phyloP scores from a whole-genome alignment of 306 rosid species.

The Lupinus albus region DNA sequence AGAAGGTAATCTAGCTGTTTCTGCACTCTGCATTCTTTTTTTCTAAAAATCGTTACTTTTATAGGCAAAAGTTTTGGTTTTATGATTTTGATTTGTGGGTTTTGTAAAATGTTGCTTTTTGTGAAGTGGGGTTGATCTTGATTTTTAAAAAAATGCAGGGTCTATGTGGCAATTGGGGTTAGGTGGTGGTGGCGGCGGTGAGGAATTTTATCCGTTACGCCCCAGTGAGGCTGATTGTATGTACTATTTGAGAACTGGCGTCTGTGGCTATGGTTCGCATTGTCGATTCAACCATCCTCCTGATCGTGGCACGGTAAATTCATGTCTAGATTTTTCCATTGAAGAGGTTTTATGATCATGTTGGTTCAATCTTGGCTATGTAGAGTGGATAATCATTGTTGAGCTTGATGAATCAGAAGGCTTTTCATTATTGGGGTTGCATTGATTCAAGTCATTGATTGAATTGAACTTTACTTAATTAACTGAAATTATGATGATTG shows the following conservation, averaged over 20 bases:
- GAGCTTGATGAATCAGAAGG: constrained; percentile 23
- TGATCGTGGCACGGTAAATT: constrained; percentile 67
- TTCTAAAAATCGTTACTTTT: constrained; percentile 9
- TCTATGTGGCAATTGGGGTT: constrained; percentile 70
- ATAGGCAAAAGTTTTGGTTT: constrained; percentile 25
- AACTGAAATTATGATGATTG: constrained; percentile 35
- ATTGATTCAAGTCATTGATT: constrained; percentile 19
- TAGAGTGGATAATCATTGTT: constrained; percentile 24
- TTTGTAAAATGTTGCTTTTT: constrained; percentile 46
- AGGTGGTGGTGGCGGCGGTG: constrained; percentile 53
- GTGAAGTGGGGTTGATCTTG: constrained; percentile 53
- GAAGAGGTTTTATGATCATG: too few species aligned
- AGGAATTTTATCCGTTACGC: constrained; percentile 79
- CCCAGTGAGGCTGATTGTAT: constrained; percentile 82
- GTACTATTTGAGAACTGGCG: constrained; percentile 84
- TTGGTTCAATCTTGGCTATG: constrained; percentile 47
- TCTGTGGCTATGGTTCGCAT: constrained; percentile 86
- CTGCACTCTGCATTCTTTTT: constrained; percentile 42
- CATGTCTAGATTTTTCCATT: background rate
- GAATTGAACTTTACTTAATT: background rate
- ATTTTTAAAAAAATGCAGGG: constrained; percentile 60
- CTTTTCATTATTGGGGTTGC: constrained; percentile 24
- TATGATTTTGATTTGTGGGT: constrained; percentile 48
- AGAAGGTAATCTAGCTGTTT: constrained; percentile 52
- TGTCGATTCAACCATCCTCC: constrained; percentile 96